Evolutionary conservation across 2,329 filamentous ascomycete genomes (phyloP).

Genomic region (Aspergillus floridensis): DNA sequence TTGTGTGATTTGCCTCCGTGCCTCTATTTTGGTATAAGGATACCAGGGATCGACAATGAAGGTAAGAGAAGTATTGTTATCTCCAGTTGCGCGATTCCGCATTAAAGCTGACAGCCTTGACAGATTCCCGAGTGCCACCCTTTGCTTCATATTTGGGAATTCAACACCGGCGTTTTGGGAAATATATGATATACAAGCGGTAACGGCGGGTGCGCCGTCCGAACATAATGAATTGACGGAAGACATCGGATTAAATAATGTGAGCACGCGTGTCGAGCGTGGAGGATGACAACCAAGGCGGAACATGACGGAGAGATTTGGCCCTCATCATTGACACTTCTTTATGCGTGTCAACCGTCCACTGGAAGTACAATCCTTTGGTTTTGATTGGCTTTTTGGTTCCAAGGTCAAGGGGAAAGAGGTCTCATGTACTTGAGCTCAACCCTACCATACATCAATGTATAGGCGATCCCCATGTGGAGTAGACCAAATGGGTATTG

Average conservation of each 20-base stretch:
- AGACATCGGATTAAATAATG: constrained; percentile 15
- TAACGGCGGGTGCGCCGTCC: constrained; percentile 11
- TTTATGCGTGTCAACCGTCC: not conserved
- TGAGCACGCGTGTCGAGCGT: constrained; percentile 17
- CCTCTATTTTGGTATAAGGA: constrained; percentile 12
- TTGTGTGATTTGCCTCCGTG: constrained; percentile 1
- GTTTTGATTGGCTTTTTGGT: constrained; percentile 5
- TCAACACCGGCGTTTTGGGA: constrained; percentile 13
- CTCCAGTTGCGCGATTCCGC: not conserved
- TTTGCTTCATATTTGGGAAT: constrained; percentile 14
- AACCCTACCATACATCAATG: constrained; percentile 1
- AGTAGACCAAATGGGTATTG: constrained; percentile 7
- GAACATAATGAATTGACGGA: constrained; percentile 24
- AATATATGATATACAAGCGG: constrained; percentile 9
- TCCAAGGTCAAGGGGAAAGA: not conserved
- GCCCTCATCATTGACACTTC: not conserved
- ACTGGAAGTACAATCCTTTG: not conserved
- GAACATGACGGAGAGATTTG: constrained; percentile 7
- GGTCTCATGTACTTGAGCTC: not conserved
- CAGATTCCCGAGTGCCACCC: constrained; percentile 1
- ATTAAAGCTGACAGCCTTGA: not conserved
- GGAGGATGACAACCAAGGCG: constrained; percentile 10
- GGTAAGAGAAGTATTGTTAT: constrained; percentile 4
- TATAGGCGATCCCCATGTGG: constrained; percentile 7
- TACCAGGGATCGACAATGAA: not conserved